These are phyloP conservation scores for Cytospora schulzeri DNA, from an alignment of 2,329 filamentous ascomycete species.

Conservation along the genomic window DNA sequence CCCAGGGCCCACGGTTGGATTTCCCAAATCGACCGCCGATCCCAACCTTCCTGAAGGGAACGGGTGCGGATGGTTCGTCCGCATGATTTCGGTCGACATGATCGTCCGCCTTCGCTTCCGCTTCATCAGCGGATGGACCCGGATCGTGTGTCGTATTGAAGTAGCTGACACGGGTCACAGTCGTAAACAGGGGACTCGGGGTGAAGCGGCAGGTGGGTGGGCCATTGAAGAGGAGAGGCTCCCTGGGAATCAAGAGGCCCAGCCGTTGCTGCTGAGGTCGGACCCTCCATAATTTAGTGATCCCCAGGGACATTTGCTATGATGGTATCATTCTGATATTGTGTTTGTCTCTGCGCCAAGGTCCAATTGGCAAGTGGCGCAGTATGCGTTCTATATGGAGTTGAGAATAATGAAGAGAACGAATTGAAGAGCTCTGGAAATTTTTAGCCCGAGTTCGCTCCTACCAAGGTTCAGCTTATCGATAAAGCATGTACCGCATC, in stretches of 20 bases:
- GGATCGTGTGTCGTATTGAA: background rate
- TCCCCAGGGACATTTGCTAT: conserved; percentile 52
- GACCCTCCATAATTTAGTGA: conserved; percentile 47
- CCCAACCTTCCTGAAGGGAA: background rate
- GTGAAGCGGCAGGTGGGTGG: conserved; percentile 2
- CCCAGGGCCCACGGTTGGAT: background rate
- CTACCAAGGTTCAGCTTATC: conserved; percentile 5
- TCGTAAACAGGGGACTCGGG: conserved; percentile 1
- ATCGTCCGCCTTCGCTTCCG: background rate
- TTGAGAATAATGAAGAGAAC: background rate
- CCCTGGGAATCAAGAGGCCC: conserved; percentile 34
- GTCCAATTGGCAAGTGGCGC: conserved; percentile 14
- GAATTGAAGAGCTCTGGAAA: background rate
- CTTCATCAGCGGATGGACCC: background rate
- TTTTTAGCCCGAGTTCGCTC: conserved; percentile 5
- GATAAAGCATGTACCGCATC: conserved; percentile 4
- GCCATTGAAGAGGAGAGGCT: conserved; percentile 17
- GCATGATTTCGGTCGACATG: background rate
- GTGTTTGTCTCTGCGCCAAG: conserved; percentile 6
- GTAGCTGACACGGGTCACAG: background rate
- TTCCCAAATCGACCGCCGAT: conserved; percentile 1
- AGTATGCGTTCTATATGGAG: background rate
- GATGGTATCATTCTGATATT: conserved; percentile 38
- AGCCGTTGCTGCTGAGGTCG: conserved; percentile 39
- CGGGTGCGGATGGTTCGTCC: background rate